Conservation (phyloP, 257 asterid genomes). For the Gentiana macrophylla region DNA sequence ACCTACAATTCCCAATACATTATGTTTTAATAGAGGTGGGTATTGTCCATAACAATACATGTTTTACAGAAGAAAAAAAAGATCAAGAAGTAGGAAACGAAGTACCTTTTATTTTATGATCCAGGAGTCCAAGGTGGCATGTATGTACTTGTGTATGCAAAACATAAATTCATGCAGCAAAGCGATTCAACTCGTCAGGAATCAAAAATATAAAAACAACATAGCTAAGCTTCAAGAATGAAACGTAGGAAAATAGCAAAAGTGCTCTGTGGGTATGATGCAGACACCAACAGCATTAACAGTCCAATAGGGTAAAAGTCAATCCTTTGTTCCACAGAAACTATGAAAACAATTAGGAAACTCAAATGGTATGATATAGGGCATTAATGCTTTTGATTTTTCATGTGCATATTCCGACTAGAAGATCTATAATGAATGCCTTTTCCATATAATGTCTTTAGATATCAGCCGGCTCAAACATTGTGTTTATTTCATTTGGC, state of each 20-base stretch:
- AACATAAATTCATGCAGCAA: constrained; percentile 21
- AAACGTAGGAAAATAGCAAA: not conserved
- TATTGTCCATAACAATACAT: not conserved
- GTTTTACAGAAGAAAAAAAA: not conserved
- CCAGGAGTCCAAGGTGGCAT: constrained; percentile 63
- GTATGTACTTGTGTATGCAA: constrained; percentile 61
- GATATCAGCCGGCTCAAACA: too few species aligned
- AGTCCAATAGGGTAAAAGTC: not conserved
- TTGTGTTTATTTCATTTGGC: too few species aligned
- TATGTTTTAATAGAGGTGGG: too few species aligned
- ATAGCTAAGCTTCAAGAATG: constrained; percentile 1
- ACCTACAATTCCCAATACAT: too few species aligned
- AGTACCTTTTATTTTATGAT: constrained; percentile 47
- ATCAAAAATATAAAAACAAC: not conserved
- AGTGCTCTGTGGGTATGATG: not conserved
- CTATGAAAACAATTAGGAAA: not conserved
- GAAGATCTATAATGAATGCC: not conserved
- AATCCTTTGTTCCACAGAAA: not conserved
- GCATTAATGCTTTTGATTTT: not conserved
- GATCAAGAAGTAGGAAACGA: not conserved
- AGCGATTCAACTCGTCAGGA: constrained; percentile 7
- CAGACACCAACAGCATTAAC: not conserved
- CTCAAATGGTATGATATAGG: not conserved
- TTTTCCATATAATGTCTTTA: too few species aligned
- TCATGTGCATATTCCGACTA: not conserved